These are phyloP conservation scores for Pterocarpus macrocarpus DNA, from an alignment of 306 rosid species.

Conservation along the genomic window DNA sequence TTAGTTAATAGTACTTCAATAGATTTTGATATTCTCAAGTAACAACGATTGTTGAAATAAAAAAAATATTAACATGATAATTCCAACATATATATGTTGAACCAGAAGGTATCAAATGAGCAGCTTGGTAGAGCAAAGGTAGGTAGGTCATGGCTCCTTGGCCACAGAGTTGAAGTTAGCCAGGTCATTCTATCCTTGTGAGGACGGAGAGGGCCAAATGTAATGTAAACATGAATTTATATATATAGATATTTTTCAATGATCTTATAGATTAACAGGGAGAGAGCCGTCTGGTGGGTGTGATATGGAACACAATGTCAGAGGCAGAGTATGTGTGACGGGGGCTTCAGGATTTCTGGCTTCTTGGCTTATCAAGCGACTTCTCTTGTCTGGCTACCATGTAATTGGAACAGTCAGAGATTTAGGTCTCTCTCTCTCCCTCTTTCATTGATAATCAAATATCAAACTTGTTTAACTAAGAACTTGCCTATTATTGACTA, in stretches of 20 bases:
- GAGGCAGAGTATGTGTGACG: constrained; percentile 79
- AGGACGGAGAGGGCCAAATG: not conserved
- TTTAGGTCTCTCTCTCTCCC: constrained; percentile 57
- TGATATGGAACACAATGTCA: constrained; percentile 58
- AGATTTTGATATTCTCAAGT: not conserved
- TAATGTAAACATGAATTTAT: not conserved
- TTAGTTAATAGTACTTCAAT: not conserved
- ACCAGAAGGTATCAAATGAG: too few relatives aligned
- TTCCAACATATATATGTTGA: too few relatives aligned
- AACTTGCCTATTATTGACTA: too few relatives aligned
- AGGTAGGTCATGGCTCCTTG: constrained; percentile 12
- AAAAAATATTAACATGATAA: not conserved
- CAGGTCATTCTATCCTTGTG: constrained; percentile 47
- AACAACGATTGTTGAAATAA: not conserved
- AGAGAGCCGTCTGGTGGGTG: not conserved
- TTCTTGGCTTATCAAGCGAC: constrained; percentile 81
- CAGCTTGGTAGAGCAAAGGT: not conserved
- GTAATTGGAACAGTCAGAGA: constrained; percentile 83
- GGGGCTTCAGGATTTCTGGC: constrained; percentile 94
- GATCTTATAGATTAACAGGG: not conserved
- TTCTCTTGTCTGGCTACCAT: constrained; percentile 79
- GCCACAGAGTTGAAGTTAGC: constrained; percentile 25
- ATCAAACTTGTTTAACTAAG: too few relatives aligned
- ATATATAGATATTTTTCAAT: not conserved
- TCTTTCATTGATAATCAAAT: not conserved